Conservation (phyloP, 208 protist species). For the Crithidia expoeki region DNA sequence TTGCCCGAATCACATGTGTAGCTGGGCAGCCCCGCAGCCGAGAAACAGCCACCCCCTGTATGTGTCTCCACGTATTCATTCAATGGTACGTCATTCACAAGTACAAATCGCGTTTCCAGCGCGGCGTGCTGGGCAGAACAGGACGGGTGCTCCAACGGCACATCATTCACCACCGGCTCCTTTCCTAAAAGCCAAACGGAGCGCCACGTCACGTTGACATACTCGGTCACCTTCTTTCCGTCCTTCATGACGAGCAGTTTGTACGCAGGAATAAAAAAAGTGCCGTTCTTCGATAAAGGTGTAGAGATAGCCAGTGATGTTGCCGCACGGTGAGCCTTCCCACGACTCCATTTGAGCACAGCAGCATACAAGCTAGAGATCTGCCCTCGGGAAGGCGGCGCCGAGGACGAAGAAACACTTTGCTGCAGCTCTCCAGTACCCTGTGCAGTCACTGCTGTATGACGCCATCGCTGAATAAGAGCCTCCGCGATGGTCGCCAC, state of each 20-base stretch:
- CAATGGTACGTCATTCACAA: slow-evolving; percentile 25
- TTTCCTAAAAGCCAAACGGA: slow-evolving; percentile 74
- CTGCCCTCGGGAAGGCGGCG: slow-evolving; percentile 7
- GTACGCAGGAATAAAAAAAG: slow-evolving; percentile 59
- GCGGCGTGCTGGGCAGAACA: slow-evolving; percentile 86
- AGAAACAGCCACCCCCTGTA: background rate
- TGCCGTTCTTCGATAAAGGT: background rate
- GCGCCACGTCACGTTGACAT: slow-evolving; percentile 42
- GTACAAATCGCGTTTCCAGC: slow-evolving; percentile 66
- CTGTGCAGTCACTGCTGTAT: background rate
- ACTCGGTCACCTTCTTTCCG: slow-evolving; percentile 33
- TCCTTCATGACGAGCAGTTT: slow-evolving; percentile 69
- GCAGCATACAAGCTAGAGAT: slow-evolving; percentile 27
- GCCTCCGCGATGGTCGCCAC: slow-evolving; percentile 51
- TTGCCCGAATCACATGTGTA: slow-evolving; percentile 1
- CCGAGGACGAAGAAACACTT: background rate
- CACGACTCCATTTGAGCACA: slow-evolving; percentile 43
- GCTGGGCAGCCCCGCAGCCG: background rate
- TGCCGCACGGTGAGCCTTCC: background rate
- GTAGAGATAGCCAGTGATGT: background rate
- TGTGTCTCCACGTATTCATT: slow-evolving; percentile 4
- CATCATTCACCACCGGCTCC: slow-evolving; percentile 62
- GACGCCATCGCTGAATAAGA: slow-evolving; percentile 15
- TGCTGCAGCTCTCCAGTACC: no score
- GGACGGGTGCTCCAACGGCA: slow-evolving; percentile 72